These are phyloP conservation scores for Fraxinus excelsior DNA, from an alignment of 257 asterid species.

Conservation along the genomic window DNA sequence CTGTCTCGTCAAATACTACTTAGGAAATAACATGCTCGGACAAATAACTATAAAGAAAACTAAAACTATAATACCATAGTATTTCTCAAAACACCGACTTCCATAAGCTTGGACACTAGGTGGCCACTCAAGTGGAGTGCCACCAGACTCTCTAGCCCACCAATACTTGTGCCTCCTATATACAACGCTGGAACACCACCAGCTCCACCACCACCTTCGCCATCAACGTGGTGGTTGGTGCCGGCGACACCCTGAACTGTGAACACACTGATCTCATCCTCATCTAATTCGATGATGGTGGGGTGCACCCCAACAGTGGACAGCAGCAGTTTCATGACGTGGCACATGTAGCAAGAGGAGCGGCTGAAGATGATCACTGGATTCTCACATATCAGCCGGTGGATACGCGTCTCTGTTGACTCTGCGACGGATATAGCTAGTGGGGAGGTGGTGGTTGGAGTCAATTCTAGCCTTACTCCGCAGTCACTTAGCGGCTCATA, in stretches of 20 bases:
- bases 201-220: constrained; percentile 45
- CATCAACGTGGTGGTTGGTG: neutral
- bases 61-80: constrained; percentile 38
- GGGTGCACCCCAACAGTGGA: constrained; percentile 79
- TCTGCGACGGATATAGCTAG: constrained; percentile 70
- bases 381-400: constrained; percentile 74
- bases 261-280: constrained; percentile 73
- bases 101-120: constrained; percentile 83
- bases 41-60: constrained; percentile 12
- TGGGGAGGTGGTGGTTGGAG: constrained; percentile 56
- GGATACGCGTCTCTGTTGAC: constrained; percentile 74
- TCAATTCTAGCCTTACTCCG: constrained; percentile 65
- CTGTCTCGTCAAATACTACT: neutral
- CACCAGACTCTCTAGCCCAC: constrained; percentile 80
- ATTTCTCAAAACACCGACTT: constrained; percentile 68
- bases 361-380: constrained; percentile 87
- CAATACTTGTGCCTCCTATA: constrained; percentile 84
- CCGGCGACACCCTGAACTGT: constrained; percentile 22
- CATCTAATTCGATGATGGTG: constrained; percentile 78
- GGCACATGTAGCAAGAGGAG: constrained; percentile 91
- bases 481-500: constrained; percentile 41
- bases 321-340: constrained; percentile 79
- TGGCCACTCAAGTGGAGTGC: constrained; percentile 78
- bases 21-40: constrained; percentile 18
- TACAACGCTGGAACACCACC: constrained; percentile 65